A percentile compares a stretch with the other conserved stretches of the same genome.
phyloP scores from a whole-genome alignment of 2,329 filamentous ascomycete genomes.

The Aureobasidium sp. region DNA sequence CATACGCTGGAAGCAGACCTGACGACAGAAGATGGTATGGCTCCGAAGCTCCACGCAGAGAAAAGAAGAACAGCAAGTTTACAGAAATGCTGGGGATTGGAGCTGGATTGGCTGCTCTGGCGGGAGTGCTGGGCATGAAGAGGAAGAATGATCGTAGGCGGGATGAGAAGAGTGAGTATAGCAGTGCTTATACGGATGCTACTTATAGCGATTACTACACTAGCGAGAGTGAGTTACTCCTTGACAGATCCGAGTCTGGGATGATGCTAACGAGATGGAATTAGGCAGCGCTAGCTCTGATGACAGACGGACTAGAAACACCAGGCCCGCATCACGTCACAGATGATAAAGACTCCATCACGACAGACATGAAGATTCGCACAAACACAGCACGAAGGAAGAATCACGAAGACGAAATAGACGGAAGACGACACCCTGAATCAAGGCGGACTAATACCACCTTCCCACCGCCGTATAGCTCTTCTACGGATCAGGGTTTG shows the following conservation, averaged over 20 bases:
- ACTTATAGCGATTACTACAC: slow-evolving; percentile 51
- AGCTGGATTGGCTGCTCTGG: slow-evolving; percentile 48
- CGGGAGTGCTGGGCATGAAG: slow-evolving; percentile 51
- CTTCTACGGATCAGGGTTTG: not conserved
- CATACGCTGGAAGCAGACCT: slow-evolving; percentile 26
- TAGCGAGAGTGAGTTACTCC: slow-evolving; percentile 48
- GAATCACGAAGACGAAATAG: not conserved
- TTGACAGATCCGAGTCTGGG: not conserved
- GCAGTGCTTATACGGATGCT: slow-evolving; percentile 41
- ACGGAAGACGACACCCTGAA: not conserved
- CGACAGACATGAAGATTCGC: not conserved
- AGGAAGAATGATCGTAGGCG: slow-evolving; percentile 37
- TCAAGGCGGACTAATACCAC: not conserved
- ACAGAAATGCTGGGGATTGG: slow-evolving; percentile 42
- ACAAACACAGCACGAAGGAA: not conserved
- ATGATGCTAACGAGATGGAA: not conserved
- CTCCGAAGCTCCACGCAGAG: slow-evolving; percentile 37
- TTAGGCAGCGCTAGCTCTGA: slow-evolving; percentile 52
- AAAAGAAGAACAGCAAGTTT: slow-evolving; percentile 38
- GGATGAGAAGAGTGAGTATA: slow-evolving; percentile 48
- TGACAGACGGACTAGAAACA: slow-evolving; percentile 45
- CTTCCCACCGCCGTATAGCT: not conserved
- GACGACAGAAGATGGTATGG: slow-evolving; percentile 55
- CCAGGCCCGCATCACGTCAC: slow-evolving; percentile 28
- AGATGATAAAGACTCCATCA: slow-evolving; percentile 26